Percentiles rank a stretch among this genome's conserved stretches.
Conservation (phyloP, 441 rosid genomes). For the Arabidopsis hybrid region DNA sequence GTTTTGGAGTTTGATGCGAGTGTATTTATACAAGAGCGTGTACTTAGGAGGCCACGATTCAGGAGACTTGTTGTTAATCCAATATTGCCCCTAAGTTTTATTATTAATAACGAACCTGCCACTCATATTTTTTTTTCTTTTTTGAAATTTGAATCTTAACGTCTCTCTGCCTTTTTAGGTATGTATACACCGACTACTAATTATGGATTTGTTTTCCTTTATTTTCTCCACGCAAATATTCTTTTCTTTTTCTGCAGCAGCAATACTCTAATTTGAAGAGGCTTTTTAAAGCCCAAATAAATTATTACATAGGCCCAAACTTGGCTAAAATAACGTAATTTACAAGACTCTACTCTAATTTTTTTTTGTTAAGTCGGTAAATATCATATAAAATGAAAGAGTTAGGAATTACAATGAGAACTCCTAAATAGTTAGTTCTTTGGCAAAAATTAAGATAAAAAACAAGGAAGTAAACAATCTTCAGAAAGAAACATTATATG, state of each 20-base stretch:
- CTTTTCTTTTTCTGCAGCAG: background rate
- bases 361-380: too few species aligned
- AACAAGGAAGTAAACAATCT: too few species aligned
- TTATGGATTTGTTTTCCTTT: constrained; percentile 26
- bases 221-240: background rate
- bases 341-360: background rate
- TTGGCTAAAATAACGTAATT: background rate
- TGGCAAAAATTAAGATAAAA: too few species aligned
- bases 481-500: too few species aligned
- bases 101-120: constrained; percentile 9
- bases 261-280: background rate
- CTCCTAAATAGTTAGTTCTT: too few species aligned
- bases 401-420: too few species aligned
- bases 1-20: constrained; percentile 32
- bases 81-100: background rate
- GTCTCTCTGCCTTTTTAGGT: constrained; percentile 34
- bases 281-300: constrained; percentile 22
- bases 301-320: constrained; percentile 2
- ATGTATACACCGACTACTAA: constrained; percentile 12
- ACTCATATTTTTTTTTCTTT: background rate
- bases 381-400: too few species aligned
- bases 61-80: constrained; percentile 3
- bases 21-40: constrained; percentile 30
- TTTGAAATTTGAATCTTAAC: constrained; percentile 47
- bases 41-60: background rate